These are phyloP conservation scores for Neofusicoccum kwambonambiense DNA, from an alignment of 2,329 filamentous ascomycete genomes.

Conservation along the genomic window DNA sequence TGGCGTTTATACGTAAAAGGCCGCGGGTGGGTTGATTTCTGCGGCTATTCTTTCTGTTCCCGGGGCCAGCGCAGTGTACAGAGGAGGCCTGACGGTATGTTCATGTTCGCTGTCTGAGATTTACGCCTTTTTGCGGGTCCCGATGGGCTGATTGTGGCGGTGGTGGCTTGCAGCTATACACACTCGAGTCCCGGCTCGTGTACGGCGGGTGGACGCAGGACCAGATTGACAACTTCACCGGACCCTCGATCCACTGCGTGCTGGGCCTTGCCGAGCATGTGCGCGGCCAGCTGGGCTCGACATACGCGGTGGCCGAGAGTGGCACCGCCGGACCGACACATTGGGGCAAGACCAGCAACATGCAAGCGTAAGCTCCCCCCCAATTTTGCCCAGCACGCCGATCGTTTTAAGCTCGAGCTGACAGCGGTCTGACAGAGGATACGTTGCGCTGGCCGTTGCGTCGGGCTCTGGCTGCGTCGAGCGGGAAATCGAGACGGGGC, in stretches of 20 bases:
- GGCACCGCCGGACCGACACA: slow-evolving; percentile 64
- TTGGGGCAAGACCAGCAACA: slow-evolving; percentile 52
- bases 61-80: slow-evolving; percentile 60
- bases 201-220: slow-evolving; percentile 62
- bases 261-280: slow-evolving; percentile 57
- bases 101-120: not conserved
- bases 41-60: slow-evolving; percentile 58
- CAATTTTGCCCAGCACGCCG: too few relatives aligned
- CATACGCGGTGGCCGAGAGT: slow-evolving; percentile 60
- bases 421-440: slow-evolving; percentile 46
- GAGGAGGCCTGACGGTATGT: slow-evolving; percentile 46
- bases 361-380: slow-evolving; percentile 47
- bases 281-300: slow-evolving; percentile 52
- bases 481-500: slow-evolving; percentile 57
- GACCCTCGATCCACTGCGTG: slow-evolving; percentile 60
- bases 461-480: slow-evolving; percentile 51
- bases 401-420: not conserved
- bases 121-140: not conserved
- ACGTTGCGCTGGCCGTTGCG: slow-evolving; percentile 62
- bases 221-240: slow-evolving; percentile 53
- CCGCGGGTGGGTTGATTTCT: slow-evolving; percentile 62
- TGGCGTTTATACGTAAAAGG: slow-evolving; percentile 36
- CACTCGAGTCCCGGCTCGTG: slow-evolving; percentile 55
- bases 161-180: slow-evolving; percentile 47
- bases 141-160: not conserved